Evolutionary conservation across 345 rosid genomes (phyloP).

Genomic region (Brassica rapa): DNA sequence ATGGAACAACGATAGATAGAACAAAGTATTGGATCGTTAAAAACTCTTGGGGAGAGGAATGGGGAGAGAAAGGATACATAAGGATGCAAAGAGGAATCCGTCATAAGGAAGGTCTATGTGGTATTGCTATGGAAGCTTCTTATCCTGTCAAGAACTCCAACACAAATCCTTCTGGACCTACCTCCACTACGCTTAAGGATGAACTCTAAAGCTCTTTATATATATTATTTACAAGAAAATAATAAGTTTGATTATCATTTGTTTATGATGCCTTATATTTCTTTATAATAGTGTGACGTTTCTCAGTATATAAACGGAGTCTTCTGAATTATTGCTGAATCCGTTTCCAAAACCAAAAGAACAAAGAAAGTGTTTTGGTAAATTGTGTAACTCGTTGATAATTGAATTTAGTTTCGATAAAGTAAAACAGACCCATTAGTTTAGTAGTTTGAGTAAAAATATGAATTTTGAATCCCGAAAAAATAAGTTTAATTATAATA

Average conservation of each 20-base stretch:
- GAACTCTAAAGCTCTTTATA: slow-evolving; percentile 52
- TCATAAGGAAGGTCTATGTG: slow-evolving; percentile 55
- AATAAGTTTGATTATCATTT: slow-evolving; percentile 5
- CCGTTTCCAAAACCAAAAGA: not conserved
- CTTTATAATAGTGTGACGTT: not conserved
- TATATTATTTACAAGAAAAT: not conserved
- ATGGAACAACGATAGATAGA: slow-evolving; percentile 66
- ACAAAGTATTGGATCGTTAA: slow-evolving; percentile 77
- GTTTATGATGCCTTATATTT: not conserved
- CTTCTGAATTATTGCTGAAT: not conserved
- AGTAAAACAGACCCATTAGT: not conserved
- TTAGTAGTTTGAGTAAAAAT: too few species aligned
- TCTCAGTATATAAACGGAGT: not conserved
- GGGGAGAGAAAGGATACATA: slow-evolving; percentile 79
- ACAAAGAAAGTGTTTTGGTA: not conserved
- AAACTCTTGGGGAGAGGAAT: slow-evolving; percentile 76
- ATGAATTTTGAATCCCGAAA: too few species aligned
- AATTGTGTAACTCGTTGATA: not conserved
- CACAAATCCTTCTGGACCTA: slow-evolving; percentile 45
- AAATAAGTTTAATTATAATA: too few species aligned
- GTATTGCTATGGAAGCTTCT: slow-evolving; percentile 77
- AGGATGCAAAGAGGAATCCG: slow-evolving; percentile 59
- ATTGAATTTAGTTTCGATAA: not conserved
- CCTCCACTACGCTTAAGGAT: slow-evolving; percentile 47
- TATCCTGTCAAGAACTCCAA: slow-evolving; percentile 63